These are phyloP conservation scores for Naegleria gruberi DNA, from an alignment of 208 protist genomes.

Conservation along the genomic window DNA sequence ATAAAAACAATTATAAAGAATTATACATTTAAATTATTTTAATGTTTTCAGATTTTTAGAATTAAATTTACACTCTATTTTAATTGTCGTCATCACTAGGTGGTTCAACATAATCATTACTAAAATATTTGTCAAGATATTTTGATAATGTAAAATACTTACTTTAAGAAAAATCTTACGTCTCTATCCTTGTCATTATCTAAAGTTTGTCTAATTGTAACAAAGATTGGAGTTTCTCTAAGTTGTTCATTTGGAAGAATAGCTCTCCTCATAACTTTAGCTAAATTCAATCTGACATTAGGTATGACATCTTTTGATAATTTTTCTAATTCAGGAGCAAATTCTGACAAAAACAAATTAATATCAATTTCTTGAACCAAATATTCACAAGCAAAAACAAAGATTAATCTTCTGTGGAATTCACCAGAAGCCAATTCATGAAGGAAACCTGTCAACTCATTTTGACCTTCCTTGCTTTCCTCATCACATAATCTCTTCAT, in stretches of 20 bases:
- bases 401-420: constrained; percentile 11
- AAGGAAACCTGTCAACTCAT: not conserved
- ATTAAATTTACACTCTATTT: not conserved
- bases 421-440: constrained; percentile 24
- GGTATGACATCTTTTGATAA: constrained; percentile 65
- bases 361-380: constrained; percentile 24
- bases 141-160: not conserved
- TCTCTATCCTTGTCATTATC: constrained; percentile 5
- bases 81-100: not conserved
- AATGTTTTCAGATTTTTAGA: not conserved
- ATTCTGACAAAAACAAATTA: constrained; percentile 34
- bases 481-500: not conserved
- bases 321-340: constrained; percentile 47
- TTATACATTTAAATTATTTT: not conserved
- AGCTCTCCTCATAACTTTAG: constrained; percentile 45
- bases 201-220: not conserved
- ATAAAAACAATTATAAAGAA: no score
- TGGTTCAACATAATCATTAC: not conserved
- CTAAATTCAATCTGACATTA: constrained; percentile 72
- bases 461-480: not conserved
- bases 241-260: not conserved
- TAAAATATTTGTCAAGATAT: not conserved
- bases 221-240: not conserved
- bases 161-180: constrained; percentile 17
- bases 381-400: constrained; percentile 11